Percentiles rank a stretch among this genome's conserved stretches.
Conservation (phyloP, 2,329 filamentous ascomycete genomes). For the Phialophora macrospora region DNA sequence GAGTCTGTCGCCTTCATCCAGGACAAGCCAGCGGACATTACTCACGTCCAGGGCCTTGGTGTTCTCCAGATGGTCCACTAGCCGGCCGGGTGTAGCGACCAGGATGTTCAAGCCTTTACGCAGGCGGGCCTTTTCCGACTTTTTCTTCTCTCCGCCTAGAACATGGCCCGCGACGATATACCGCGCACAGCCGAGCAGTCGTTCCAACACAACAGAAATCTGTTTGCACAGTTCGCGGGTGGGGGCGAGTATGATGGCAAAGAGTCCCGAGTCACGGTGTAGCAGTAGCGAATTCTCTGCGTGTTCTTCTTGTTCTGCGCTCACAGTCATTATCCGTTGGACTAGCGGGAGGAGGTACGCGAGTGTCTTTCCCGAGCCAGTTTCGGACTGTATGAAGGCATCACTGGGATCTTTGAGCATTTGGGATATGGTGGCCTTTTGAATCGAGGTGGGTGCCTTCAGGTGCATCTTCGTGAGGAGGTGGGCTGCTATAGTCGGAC, state of each 20-base stretch:
- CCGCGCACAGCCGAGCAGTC: constrained; percentile 82
- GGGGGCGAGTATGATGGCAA: constrained; percentile 90
- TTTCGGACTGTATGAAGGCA: constrained; percentile 95
- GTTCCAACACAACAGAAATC: constrained; percentile 84
- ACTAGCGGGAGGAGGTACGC: constrained; percentile 94
- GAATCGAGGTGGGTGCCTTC: constrained; percentile 91
- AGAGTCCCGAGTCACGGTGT: constrained; percentile 83
- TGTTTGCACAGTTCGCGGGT: constrained; percentile 95
- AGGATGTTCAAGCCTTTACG: constrained; percentile 95
- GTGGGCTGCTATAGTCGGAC: constrained; percentile 77
- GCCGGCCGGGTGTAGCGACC: constrained; percentile 87
- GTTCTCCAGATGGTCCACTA: constrained; percentile 90
- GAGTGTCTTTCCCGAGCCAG: constrained; percentile 94
- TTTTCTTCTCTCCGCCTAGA: constrained; percentile 72
- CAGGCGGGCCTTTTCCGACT: constrained; percentile 88
- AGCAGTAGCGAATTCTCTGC: constrained; percentile 54
- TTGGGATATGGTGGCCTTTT: constrained; percentile 84
- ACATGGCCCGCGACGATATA: constrained; percentile 94
- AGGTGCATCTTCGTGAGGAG: constrained; percentile 83
- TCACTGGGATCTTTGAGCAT: constrained; percentile 80
- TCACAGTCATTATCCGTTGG: constrained; percentile 79
- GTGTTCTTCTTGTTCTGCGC: constrained; percentile 14
- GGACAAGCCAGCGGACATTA: constrained; percentile 87
- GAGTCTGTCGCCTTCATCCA: constrained; percentile 95
- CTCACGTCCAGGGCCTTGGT: constrained; percentile 87